Conservation (phyloP, 371 early-diverging fungal genomes). For the Mortierella sp. region DNA sequence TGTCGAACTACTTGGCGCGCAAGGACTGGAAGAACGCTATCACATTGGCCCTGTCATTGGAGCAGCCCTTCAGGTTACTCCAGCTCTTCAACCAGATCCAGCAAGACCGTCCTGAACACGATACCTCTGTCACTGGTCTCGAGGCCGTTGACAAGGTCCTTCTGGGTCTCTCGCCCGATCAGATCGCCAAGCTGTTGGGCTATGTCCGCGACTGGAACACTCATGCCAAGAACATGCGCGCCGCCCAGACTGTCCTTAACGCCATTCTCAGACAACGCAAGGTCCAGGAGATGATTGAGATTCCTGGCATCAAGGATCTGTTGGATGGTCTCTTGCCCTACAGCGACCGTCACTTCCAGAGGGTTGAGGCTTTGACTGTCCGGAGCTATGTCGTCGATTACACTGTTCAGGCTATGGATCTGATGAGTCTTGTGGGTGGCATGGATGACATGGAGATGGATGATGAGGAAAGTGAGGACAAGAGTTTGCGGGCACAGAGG, state of each 20-base stretch:
- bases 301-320: conserved; percentile 86
- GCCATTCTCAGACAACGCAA: conserved; percentile 78
- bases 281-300: conserved; percentile 74
- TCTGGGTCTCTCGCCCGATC: conserved; percentile 65
- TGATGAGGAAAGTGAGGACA: conserved; percentile 13
- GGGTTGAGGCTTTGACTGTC: conserved; percentile 87
- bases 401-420: conserved; percentile 83
- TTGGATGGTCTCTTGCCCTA: conserved; percentile 90
- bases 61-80: conserved; percentile 89
- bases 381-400: conserved; percentile 91
- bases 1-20: conserved; percentile 85
- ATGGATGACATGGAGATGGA: conserved; percentile 43
- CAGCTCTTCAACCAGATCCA: conserved; percentile 79
- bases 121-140: conserved; percentile 71
- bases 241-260: conserved; percentile 89
- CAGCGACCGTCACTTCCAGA: conserved; percentile 92
- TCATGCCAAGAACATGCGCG: conserved; percentile 80
- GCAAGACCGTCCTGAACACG: conserved; percentile 64
- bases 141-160: conserved; percentile 77
- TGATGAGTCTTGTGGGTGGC: conserved; percentile 51
- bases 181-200: conserved; percentile 82
- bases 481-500: conserved; percentile 34
- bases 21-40: conserved; percentile 96
- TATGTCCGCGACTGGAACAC: conserved; percentile 97
- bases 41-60: conserved; percentile 88